A percentile compares a stretch with the other conserved stretches of the same genome.
phyloP scores from a whole-genome alignment of 2,329 filamentous ascomycete genomes.

The Pseudogymnoascus sp. region DNA sequence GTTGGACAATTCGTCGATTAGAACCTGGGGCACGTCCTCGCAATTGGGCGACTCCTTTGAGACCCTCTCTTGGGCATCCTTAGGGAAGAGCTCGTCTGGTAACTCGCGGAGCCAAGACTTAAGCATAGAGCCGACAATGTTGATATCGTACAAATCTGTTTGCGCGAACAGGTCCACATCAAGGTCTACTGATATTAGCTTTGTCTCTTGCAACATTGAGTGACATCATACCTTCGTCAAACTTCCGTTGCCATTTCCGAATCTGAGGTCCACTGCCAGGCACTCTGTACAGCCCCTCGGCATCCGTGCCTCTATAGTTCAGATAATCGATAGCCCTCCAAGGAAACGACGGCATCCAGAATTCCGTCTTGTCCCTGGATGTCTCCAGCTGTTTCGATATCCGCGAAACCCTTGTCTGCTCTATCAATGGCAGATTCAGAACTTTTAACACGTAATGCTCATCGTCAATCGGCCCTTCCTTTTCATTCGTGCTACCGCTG shows the following conservation, averaged over 20 bases:
- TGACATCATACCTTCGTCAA: slow-evolving; percentile 63
- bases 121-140: slow-evolving; percentile 91
- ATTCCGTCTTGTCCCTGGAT: slow-evolving; percentile 91
- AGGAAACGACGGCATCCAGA: slow-evolving; percentile 95
- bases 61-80: slow-evolving; percentile 71
- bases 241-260: slow-evolving; percentile 86
- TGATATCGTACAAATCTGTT: slow-evolving; percentile 86
- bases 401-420: slow-evolving; percentile 83
- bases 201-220: neutral
- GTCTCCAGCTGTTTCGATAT: slow-evolving; percentile 85
- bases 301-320: slow-evolving; percentile 89
- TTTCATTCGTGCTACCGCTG: slow-evolving; percentile 64
- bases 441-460: slow-evolving; percentile 80
- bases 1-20: slow-evolving; percentile 86
- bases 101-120: slow-evolving; percentile 93
- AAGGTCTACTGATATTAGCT: slow-evolving; percentile 47
- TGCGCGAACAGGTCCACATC: slow-evolving; percentile 89
- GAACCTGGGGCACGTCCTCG: slow-evolving; percentile 72
- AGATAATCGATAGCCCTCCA: slow-evolving; percentile 96
- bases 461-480: slow-evolving; percentile 60
- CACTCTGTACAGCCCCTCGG: slow-evolving; percentile 87
- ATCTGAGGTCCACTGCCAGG: slow-evolving; percentile 86
- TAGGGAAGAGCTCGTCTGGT: slow-evolving; percentile 91
- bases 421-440: slow-evolving; percentile 76
- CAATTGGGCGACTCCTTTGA: slow-evolving; percentile 56